Evolutionary conservation across 305 asterid species (phyloP).

Genomic region (Fraxinus floribunda): DNA sequence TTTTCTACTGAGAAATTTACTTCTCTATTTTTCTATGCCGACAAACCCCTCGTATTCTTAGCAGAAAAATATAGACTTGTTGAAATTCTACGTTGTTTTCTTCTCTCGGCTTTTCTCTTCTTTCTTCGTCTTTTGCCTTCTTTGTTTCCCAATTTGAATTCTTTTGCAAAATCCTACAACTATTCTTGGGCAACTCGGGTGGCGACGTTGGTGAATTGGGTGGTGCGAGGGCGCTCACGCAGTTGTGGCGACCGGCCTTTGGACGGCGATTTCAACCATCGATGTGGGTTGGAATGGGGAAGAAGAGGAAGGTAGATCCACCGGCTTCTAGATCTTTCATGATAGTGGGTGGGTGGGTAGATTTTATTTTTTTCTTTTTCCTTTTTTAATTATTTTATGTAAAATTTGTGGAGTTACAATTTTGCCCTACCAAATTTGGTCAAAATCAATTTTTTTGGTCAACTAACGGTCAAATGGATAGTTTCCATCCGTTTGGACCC

Average conservation of each 20-base stretch:
- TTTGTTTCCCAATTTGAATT: constrained; percentile 36
- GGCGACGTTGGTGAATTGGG: constrained; percentile 31
- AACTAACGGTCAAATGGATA: too few species aligned
- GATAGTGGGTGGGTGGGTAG: too few species aligned
- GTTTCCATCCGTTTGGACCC: too few species aligned
- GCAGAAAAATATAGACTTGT: constrained; percentile 39
- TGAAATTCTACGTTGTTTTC: constrained; percentile 33
- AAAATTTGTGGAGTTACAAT: too few species aligned
- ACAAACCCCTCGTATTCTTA: constrained; percentile 41
- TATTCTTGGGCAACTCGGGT: constrained; percentile 15
- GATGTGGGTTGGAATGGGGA: too few species aligned
- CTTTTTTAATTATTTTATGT: too few species aligned
- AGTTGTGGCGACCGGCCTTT: constrained; percentile 25
- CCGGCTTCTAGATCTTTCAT: too few species aligned
- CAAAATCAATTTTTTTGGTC: too few species aligned
- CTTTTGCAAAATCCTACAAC: constrained; percentile 22
- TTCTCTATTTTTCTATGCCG: constrained; percentile 42
- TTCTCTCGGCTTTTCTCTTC: constrained; percentile 45
- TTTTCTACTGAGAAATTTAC: constrained; percentile 44
- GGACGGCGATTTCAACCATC: too few species aligned
- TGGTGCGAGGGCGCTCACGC: constrained; percentile 69
- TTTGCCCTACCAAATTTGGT: too few species aligned
- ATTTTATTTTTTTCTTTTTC: too few species aligned
- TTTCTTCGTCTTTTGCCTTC: constrained; percentile 58
- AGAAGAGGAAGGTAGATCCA: too few species aligned